Conservation (phyloP, 257 asterid genomes). For the Gynochthodes officinalis region DNA sequence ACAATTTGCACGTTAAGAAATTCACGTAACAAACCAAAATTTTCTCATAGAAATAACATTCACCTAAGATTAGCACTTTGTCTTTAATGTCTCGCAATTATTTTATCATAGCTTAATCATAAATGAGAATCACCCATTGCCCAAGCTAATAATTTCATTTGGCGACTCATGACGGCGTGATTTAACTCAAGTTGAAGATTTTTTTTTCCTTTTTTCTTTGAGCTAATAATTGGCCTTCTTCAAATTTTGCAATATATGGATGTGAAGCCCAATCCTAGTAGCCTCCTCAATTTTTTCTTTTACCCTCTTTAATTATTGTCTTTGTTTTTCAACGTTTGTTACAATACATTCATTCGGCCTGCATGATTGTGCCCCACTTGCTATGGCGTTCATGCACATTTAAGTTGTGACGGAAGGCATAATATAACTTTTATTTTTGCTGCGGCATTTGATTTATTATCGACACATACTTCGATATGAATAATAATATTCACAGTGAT, state of each 20-base stretch:
- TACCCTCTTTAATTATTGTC: not conserved
- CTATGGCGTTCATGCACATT: conserved; percentile 5
- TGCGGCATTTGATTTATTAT: no score
- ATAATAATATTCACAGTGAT: no score
- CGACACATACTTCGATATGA: no score
- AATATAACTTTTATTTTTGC: not conserved
- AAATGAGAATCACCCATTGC: not conserved
- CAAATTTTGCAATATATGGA: no score
- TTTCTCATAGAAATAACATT: no score
- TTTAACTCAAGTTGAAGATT: not conserved
- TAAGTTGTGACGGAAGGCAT: not conserved
- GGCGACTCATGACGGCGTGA: conserved; percentile 8
- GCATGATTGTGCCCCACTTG: conserved; percentile 7
- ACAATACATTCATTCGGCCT: not conserved
- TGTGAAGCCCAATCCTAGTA: not conserved
- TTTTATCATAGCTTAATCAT: not conserved
- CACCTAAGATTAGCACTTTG: no score
- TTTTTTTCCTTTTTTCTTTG: not conserved
- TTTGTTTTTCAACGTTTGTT: conserved; percentile 3
- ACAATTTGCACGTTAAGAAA: no score
- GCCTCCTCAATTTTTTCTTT: not conserved
- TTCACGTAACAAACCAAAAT: no score
- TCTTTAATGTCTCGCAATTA: not conserved
- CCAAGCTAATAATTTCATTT: conserved; percentile 1
- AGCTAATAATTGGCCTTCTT: not conserved